phyloP scores from a whole-genome alignment of 2,329 filamentous ascomycete species.

The Cyphellophora europaea region DNA sequence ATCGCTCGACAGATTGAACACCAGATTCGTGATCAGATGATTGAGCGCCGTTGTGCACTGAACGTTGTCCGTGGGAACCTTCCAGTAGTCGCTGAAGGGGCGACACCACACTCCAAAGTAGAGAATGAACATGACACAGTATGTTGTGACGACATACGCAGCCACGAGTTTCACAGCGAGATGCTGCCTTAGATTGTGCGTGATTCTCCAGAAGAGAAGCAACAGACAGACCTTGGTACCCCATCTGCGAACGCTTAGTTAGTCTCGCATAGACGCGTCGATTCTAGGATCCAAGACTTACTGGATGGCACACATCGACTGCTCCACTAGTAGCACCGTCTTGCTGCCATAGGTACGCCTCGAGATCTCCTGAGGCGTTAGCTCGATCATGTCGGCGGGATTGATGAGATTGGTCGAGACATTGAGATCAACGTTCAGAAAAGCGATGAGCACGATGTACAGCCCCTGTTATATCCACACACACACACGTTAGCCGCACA shows the following conservation, averaged over 20 bases:
- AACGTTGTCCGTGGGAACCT: conserved; percentile 33
- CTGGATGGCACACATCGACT: conserved; percentile 41
- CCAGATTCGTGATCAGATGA: conserved; percentile 38
- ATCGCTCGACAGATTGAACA: conserved; percentile 41
- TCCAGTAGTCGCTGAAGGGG: conserved; percentile 44
- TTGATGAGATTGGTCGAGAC: conserved; percentile 38
- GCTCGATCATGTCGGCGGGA: conserved; percentile 26
- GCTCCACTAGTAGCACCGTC: conserved; percentile 44
- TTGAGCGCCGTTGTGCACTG: conserved; percentile 39
- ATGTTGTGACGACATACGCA: conserved; percentile 35
- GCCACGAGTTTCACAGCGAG: conserved; percentile 29
- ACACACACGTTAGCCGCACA: conserved; percentile 1
- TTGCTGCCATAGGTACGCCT: conserved; percentile 44
- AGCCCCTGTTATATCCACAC: too few species aligned
- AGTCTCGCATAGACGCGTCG: too few species aligned
- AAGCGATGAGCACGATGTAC: conserved; percentile 35
- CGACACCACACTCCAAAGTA: conserved; percentile 47
- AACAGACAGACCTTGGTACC: conserved; percentile 44
- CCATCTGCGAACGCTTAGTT: too few species aligned
- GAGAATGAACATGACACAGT: conserved; percentile 40
- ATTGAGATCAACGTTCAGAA: conserved; percentile 32
- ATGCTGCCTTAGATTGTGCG: conserved; percentile 26
- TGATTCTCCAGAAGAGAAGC: conserved; percentile 45
- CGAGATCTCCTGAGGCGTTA: conserved; percentile 35
- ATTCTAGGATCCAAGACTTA: too few species aligned